Conservation (phyloP, 305 asterid species). For the Fraxinus angustifolia region DNA sequence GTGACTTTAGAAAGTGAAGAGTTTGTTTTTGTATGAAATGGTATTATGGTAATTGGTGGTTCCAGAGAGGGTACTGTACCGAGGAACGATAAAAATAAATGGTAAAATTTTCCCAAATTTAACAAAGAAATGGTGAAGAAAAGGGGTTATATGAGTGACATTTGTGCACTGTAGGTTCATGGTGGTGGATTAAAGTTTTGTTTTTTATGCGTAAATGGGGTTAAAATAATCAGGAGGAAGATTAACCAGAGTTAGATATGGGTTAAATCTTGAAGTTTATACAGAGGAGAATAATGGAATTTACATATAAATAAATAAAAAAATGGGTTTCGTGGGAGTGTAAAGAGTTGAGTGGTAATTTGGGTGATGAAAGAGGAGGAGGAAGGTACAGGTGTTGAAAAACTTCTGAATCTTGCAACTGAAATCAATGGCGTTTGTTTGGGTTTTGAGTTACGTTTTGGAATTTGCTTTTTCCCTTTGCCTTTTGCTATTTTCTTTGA, state of each 20-base stretch:
- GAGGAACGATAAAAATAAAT: no score
- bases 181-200: constrained; percentile 16
- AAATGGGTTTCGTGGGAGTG: not conserved
- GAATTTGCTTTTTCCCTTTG: not conserved
- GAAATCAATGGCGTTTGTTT: constrained; percentile 46
- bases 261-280: not conserved
- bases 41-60: constrained; percentile 3
- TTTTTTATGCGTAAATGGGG: constrained; percentile 4
- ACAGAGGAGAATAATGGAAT: not conserved
- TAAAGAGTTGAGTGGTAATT: constrained; percentile 2
- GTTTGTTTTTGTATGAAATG: constrained; percentile 25
- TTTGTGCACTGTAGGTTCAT: constrained; percentile 47
- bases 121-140: constrained; percentile 22
- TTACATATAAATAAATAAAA: not conserved
- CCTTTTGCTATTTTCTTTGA: not conserved
- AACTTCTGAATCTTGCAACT: constrained; percentile 47
- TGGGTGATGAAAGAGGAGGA: constrained; percentile 39
- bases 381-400: constrained; percentile 67
- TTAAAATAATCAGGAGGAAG: constrained; percentile 10
- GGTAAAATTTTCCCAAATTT: constrained; percentile 23
- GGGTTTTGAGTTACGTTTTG: constrained; percentile 7
- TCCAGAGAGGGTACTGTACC: not conserved
- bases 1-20: not conserved
- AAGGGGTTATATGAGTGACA: constrained; percentile 32
- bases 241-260: constrained; percentile 17